phyloP scores from a whole-genome alignment of 306 rosid species.

The Citrullus amarus region DNA sequence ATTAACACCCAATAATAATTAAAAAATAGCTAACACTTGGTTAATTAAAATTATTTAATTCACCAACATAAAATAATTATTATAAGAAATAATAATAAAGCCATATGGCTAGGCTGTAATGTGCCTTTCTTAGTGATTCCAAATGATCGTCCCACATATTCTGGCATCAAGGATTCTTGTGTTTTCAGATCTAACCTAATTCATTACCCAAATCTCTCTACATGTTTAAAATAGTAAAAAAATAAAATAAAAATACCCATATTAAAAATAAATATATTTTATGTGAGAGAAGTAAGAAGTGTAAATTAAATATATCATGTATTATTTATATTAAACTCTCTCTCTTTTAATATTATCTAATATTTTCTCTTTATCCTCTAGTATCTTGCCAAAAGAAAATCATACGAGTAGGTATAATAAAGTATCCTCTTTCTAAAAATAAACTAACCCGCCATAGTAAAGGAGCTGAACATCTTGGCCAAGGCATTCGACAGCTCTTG shows the following conservation, averaged over 20 bases:
- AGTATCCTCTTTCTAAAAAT: too few relatives aligned
- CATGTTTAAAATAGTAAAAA: neutral
- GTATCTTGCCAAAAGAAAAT: too few relatives aligned
- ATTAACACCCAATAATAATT: neutral
- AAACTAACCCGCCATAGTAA: constrained; percentile 43
- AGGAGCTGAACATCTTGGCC: constrained; percentile 98
- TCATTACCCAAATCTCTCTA: neutral
- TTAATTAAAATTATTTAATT: neutral
- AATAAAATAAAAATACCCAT: neutral
- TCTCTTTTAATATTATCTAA: neutral
- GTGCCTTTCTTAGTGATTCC: constrained; percentile 8
- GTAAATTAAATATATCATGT: neutral
- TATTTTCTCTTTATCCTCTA: neutral
- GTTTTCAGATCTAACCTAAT: constrained; percentile 8
- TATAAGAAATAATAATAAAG: neutral
- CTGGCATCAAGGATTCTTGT: constrained; percentile 1
- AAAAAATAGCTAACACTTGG: neutral
- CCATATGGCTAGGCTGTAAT: neutral
- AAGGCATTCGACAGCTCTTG: constrained; percentile 79
- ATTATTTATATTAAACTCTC: neutral
- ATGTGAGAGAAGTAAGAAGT: neutral
- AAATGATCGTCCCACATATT: constrained; percentile 8
- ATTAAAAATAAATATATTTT: neutral
- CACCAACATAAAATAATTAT: neutral
- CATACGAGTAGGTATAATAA: too few relatives aligned